These are phyloP conservation scores for Linanthus parryae DNA, from an alignment of 148 eudicot species.

Conservation along the genomic window DNA sequence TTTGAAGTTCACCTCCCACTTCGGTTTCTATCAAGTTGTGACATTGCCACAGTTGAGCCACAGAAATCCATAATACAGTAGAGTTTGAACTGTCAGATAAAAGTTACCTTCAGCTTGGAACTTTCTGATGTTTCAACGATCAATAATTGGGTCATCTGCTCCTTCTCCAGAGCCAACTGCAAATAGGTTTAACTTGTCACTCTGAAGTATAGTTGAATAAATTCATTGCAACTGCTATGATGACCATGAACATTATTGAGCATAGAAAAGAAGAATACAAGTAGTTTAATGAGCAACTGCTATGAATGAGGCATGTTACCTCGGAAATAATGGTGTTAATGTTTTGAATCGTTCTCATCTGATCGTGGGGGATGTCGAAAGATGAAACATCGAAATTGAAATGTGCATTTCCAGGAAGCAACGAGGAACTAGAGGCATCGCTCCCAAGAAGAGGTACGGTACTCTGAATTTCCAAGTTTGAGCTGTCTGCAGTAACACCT, in stretches of 20 bases:
- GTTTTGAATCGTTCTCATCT: slow-evolving; percentile 64
- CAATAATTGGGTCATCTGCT: slow-evolving; percentile 67
- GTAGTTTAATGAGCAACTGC: too few relatives aligned
- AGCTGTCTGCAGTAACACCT: slow-evolving; percentile 20
- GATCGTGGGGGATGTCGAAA: slow-evolving; percentile 71
- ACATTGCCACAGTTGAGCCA: neutral
- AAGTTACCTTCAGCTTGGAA: slow-evolving; percentile 71
- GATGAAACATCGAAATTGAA: slow-evolving; percentile 43
- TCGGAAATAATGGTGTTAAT: slow-evolving; percentile 71
- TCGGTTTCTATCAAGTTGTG: neutral
- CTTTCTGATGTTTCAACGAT: slow-evolving; percentile 51
- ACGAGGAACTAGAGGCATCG: slow-evolving; percentile 22
- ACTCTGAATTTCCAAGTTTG: slow-evolving; percentile 30
- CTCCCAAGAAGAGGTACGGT: slow-evolving; percentile 14
- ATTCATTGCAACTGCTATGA: too few relatives aligned
- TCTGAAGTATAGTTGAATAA: too few relatives aligned
- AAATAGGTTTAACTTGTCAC: slow-evolving; percentile 16
- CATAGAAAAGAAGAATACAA: neutral
- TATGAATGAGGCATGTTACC: slow-evolving; percentile 30
- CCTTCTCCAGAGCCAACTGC: slow-evolving; percentile 83
- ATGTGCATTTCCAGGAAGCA: slow-evolving; percentile 29
- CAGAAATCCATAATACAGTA: neutral
- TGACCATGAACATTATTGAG: too few relatives aligned
- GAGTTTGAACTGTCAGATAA: neutral
- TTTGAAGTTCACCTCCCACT: too few relatives aligned